Evolutionary conservation across 2,329 filamentous ascomycete species (phyloP), one percentile per base, ranked within the genome.

Genomic region (Botrytis medusae): DNA sequence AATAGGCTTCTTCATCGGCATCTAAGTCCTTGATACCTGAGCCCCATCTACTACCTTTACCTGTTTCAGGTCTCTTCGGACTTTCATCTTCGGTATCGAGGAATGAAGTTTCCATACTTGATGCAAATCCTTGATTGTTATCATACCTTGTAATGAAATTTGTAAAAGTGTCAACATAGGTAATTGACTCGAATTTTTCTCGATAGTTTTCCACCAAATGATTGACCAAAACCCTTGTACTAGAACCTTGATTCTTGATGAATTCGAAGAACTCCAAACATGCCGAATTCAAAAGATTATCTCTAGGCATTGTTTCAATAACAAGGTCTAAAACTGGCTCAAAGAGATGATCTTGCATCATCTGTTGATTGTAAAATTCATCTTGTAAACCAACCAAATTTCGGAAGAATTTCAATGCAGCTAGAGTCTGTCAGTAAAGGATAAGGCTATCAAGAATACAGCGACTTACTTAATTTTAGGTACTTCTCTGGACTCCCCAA

Each of bases 201-300:
- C 94, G 90, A 80, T 95, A 94, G 70, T 92, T 93, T 77, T 94
- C 92, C 18, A 97, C 93, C 34, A 98, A 85, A 80, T 98, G 93
- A 75, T 91, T 90, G 73, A 97, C 90, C 64, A 98, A 85, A 22
- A 92, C 90, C 81, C 94, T 97, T 79, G 95, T 87, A 72, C 90
- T 90, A 16, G 65, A 42, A 25, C 48, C 65, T 78, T 97, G 93
- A 80, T 91, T 90, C 81, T 91, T 94, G 79, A 98, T 93, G 79
- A 92, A 94, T 79, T 97, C 94, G 77, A 99, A 98, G 61, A 99
- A 88, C 80, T 99, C 96, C 16, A 98, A 86, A 78, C 94, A 97
- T 14, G 95, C 95, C 0, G 95, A 98, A 82, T 96, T 97, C 46
- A 98, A 87, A 4, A 99, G 86, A 78, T 98, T 98, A 82, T 99